phyloP scores from a whole-genome alignment of 345 rosid genomes.

The Populus pruinosa region DNA sequence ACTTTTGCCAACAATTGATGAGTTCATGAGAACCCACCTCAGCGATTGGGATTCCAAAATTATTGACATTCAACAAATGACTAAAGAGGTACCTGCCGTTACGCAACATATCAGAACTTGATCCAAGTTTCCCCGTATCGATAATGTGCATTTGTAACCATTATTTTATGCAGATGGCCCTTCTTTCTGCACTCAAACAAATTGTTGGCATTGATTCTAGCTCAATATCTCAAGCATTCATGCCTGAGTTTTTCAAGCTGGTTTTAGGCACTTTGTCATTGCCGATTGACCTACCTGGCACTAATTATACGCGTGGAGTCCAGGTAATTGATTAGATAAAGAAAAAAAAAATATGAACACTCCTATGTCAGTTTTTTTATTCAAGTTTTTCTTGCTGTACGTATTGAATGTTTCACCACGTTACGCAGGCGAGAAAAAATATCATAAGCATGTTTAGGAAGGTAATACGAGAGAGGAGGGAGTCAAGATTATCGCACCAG shows the following conservation, averaged over 20 bases:
- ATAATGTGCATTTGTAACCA: neutral
- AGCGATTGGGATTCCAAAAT: constrained; percentile 43
- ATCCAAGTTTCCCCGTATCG: neutral
- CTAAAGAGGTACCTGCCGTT: constrained; percentile 52
- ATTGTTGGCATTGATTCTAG: constrained; percentile 46
- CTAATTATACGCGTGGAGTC: constrained; percentile 61
- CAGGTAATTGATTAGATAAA: constrained; percentile 38
- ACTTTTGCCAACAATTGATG: constrained; percentile 58
- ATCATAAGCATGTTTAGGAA: constrained; percentile 37
- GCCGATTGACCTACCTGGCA: constrained; percentile 75
- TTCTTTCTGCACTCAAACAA: constrained; percentile 51
- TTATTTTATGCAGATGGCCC: constrained; percentile 55
- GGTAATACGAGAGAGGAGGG: constrained; percentile 55
- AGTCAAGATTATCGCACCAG: constrained; percentile 33
- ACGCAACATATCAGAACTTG: neutral
- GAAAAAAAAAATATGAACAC: too few species aligned
- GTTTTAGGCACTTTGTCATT: constrained; percentile 73
- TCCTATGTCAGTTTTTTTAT: neutral
- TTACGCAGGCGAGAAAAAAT: constrained; percentile 54
- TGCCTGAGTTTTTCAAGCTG: constrained; percentile 62
- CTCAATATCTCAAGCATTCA: constrained; percentile 36
- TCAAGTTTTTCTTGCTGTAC: neutral
- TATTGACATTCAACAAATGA: constrained; percentile 69
- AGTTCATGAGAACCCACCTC: constrained; percentile 56
- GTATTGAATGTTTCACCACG: neutral